Conservation (phyloP, 2,329 filamentous ascomycete genomes). For the Clonostachys sp. region DNA sequence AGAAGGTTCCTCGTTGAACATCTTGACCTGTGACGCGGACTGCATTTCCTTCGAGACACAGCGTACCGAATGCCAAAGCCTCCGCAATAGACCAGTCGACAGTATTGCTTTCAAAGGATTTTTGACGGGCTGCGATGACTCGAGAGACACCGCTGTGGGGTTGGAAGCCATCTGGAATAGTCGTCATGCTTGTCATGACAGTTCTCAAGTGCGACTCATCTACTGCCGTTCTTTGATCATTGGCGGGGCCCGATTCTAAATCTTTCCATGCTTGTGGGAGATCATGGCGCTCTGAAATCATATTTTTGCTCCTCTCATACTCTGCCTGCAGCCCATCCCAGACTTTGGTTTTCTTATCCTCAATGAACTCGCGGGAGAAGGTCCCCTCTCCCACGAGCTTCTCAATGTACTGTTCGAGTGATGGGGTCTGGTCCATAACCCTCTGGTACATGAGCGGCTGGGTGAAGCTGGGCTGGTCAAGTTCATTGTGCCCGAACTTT, state of each 20-base stretch:
- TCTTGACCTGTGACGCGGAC: slow-evolving; percentile 98
- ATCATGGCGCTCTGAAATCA: slow-evolving; percentile 78
- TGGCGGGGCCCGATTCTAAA: slow-evolving; percentile 42
- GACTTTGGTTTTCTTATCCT: slow-evolving; percentile 99
- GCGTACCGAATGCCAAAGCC: slow-evolving; percentile 87
- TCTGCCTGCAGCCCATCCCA: slow-evolving; percentile 99
- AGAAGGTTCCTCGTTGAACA: slow-evolving; percentile 99
- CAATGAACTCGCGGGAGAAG: slow-evolving; percentile 95
- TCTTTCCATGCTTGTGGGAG: slow-evolving; percentile 69
- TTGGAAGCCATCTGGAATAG: slow-evolving; percentile 77
- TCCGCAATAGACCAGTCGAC: slow-evolving; percentile 98
- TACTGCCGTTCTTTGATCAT: slow-evolving; percentile 84
- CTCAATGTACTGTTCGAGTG: slow-evolving; percentile 87
- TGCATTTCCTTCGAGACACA: slow-evolving; percentile 91
- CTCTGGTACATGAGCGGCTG: slow-evolving; percentile 99
- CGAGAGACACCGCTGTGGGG: slow-evolving; percentile 96
- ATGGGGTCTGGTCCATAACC: slow-evolving; percentile 77
- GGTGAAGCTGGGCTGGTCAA: slow-evolving; percentile 98
- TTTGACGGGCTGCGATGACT: slow-evolving; percentile 88
- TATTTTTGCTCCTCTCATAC: slow-evolving; percentile 96
- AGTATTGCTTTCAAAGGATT: slow-evolving; percentile 83
- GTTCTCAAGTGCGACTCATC: slow-evolving; percentile 68
- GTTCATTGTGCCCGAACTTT: slow-evolving; percentile 99
- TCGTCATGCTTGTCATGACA: slow-evolving; percentile 77
- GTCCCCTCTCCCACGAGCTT: slow-evolving; percentile 88